Percentiles rank a stretch among this genome's conserved stretches.
phyloP scores from a whole-genome alignment of 495 filamentous ascomycete species.

The Corynascus novoguineensis region DNA sequence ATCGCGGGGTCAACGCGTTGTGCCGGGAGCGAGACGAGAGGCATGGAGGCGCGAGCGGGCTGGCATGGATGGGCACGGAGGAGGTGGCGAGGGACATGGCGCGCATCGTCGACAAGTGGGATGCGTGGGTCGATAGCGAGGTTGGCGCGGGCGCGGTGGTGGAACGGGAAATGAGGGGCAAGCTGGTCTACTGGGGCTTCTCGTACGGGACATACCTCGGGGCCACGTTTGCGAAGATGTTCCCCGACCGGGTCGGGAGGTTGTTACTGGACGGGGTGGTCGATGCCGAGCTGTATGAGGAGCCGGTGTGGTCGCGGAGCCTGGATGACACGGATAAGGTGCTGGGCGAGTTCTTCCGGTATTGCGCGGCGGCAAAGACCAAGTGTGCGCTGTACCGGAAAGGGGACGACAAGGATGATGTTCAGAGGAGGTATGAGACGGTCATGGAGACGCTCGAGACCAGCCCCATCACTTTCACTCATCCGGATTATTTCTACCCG shows the following conservation, averaged over 20 bases:
- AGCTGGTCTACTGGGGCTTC: slow-evolving; percentile 56
- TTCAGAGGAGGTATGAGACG: slow-evolving; percentile 39
- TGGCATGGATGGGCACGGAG: slow-evolving; percentile 28
- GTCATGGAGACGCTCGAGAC: slow-evolving; percentile 39
- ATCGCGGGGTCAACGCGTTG: slow-evolving; percentile 29
- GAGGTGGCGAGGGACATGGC: slow-evolving; percentile 37
- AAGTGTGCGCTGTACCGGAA: slow-evolving; percentile 32
- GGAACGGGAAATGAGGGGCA: slow-evolving; percentile 29
- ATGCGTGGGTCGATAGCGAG: slow-evolving; percentile 24
- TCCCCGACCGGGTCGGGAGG: slow-evolving; percentile 39
- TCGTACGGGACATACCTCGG: slow-evolving; percentile 58
- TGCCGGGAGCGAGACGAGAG: slow-evolving; percentile 32
- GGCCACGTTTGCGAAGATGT: slow-evolving; percentile 44
- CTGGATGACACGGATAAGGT: slow-evolving; percentile 40
- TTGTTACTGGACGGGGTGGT: slow-evolving; percentile 40
- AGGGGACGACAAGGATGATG: slow-evolving; percentile 36
- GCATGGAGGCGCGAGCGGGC: slow-evolving; percentile 21
- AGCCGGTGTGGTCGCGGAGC: slow-evolving; percentile 30
- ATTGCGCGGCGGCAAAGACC: slow-evolving; percentile 31
- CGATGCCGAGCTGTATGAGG: slow-evolving; percentile 35
- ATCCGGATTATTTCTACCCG: slow-evolving; percentile 30
- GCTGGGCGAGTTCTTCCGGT: slow-evolving; percentile 35
- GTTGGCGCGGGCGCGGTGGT: too few relatives aligned
- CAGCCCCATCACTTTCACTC: slow-evolving; percentile 44
- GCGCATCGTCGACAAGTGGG: slow-evolving; percentile 39